Conservation (phyloP, 2,329 filamentous ascomycete species). For the Aspergillus quadricinctus region DNA sequence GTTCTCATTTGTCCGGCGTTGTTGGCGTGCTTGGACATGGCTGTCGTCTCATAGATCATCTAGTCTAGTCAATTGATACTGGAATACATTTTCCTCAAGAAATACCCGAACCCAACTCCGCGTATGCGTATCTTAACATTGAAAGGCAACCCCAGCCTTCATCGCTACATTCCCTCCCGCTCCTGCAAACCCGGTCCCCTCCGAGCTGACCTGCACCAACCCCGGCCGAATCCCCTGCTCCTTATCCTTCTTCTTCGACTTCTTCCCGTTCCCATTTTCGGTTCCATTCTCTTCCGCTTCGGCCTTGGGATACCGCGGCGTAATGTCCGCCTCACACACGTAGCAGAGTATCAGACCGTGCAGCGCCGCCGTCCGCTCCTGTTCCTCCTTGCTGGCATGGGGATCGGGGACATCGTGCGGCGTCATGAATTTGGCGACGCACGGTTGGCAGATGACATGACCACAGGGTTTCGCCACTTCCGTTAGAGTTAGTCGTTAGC, state of each 20-base stretch:
- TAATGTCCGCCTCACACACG: conserved; percentile 80
- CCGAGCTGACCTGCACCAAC: conserved; percentile 72
- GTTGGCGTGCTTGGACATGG: too few species aligned
- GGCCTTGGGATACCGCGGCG: conserved; percentile 34
- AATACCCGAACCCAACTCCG: not conserved
- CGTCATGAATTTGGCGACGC: conserved; percentile 77
- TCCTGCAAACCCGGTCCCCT: conserved; percentile 89
- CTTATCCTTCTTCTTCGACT: conserved; percentile 36
- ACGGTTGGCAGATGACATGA: conserved; percentile 83
- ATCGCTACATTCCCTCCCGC: conserved; percentile 79
- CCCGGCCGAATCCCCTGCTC: conserved; percentile 62
- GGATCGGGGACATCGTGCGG: conserved; percentile 53
- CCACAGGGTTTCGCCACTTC: conserved; percentile 78
- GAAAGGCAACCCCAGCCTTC: conserved; percentile 74
- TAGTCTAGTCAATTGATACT: not conserved
- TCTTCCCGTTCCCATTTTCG: conserved; percentile 23
- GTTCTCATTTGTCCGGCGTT: not conserved
- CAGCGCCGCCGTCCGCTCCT: conserved; percentile 28
- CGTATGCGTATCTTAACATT: conserved; percentile 55
- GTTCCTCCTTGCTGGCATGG: conserved; percentile 54
- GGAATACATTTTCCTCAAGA: not conserved
- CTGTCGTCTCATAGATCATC: not conserved
- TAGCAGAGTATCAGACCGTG: conserved; percentile 64
- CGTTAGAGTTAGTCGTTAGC: conserved; percentile 3
- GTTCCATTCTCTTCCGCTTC: conserved; percentile 12